Percentiles rank a stretch among this genome's conserved stretches.
Evolutionary conservation across 2,329 filamentous ascomycete genomes (phyloP).

Genomic region (Fonsecaea pedrosoi): DNA sequence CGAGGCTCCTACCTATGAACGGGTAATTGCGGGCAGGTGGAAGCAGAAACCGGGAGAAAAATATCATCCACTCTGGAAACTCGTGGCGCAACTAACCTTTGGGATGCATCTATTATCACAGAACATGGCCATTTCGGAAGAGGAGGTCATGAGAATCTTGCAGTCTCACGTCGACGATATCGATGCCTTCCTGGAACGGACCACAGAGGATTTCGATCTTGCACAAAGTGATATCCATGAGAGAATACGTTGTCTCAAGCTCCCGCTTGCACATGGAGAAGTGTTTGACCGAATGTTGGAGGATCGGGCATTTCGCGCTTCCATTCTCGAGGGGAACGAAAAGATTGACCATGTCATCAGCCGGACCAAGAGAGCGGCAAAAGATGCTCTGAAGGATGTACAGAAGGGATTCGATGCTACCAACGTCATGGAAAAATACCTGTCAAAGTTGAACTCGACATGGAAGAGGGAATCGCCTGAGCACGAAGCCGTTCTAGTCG

Average conservation of each 20-base stretch:
- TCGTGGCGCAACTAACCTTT: constrained; percentile 91
- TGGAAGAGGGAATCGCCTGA: constrained; percentile 65
- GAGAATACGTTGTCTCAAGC: constrained; percentile 77
- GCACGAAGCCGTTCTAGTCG: constrained; percentile 76
- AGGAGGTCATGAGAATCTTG: constrained; percentile 85
- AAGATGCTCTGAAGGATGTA: constrained; percentile 79
- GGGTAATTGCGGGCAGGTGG: constrained; percentile 77
- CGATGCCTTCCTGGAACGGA: constrained; percentile 85
- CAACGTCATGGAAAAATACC: constrained; percentile 76
- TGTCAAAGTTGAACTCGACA: constrained; percentile 69
- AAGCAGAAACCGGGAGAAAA: constrained; percentile 75
- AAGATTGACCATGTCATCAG: constrained; percentile 87
- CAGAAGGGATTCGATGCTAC: constrained; percentile 78
- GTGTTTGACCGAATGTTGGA: constrained; percentile 89
- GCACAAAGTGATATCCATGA: constrained; percentile 80
- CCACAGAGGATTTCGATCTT: constrained; percentile 81
- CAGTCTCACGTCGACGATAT: constrained; percentile 93
- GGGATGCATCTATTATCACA: constrained; percentile 87
- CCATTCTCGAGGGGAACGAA: constrained; percentile 85
- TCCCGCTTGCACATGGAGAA: constrained; percentile 81
- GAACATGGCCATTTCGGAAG: constrained; percentile 84
- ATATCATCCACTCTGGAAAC: constrained; percentile 87
- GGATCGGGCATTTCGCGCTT: constrained; percentile 78
- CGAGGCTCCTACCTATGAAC: constrained; percentile 70
- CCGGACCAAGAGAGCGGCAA: constrained; percentile 77